Evolutionary conservation across 83 land plant species (phyloP), one percentile per base, ranked within the genome.

Genomic region (Picea abies): DNA sequence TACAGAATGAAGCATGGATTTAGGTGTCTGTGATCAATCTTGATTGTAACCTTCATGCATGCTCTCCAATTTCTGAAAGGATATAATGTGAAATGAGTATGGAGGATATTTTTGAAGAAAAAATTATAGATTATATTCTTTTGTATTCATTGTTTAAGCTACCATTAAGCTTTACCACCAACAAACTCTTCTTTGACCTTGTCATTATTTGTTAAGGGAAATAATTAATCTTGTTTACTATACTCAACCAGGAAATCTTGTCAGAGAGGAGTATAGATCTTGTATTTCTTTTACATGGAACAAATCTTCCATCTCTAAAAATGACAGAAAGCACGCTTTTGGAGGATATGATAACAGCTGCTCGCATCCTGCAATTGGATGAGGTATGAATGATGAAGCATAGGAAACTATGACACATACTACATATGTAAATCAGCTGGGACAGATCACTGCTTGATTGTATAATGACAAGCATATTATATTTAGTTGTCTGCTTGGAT

Each of bases 361-460:
- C 88, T 12, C 86, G 94, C 79, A 84, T 89, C 44, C 77, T 86
- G 67, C 76, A 88, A 41, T 73, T 90, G 63, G 70, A 90, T 86
- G 94, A 92, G 90, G 94, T 89, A 80, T 63, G 23, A 29, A 70
- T 26, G 60, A 52, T 67, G 17, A 32, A 35, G 44, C 73, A 19
- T 60, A 41, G 82, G 17, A 25, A 65, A 60, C 16, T n/a, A 29
- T 26, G 19, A 11, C 49, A 23, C 39, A 56, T 23, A 65, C 68
- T n/a, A 3, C 10, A 58, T 78, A 52, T 25, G 12, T 23, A 37
- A 76, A 47, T 15, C 60, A 49, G 44, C 20, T 32, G 32, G 41
- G 44, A 19, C 5, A 7, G 23, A 49, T 3, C 15, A 20, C 44
- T 72, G 52, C 47, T 41, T 72, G 76, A n/a, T 41, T 72, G 56